Percentiles rank a stretch among this genome's conserved stretches.
Evolutionary conservation across 441 rosid genomes (phyloP).

Genomic region (Mallotus repandus): DNA sequence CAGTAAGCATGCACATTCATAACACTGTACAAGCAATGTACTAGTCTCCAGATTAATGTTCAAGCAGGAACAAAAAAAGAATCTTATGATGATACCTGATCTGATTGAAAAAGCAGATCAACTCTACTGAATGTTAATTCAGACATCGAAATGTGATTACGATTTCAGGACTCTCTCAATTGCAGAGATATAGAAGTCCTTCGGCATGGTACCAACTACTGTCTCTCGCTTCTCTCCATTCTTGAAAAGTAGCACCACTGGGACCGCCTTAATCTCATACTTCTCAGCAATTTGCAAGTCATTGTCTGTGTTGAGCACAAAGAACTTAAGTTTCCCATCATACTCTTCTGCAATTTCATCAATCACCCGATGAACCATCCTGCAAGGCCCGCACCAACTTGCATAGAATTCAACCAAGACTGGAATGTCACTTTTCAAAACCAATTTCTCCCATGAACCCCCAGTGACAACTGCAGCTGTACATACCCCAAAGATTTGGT

Average conservation of each 20-base stretch:
- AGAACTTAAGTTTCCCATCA: slow-evolving; percentile 67
- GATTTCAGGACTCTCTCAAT: slow-evolving; percentile 74
- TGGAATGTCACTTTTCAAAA: slow-evolving; percentile 60
- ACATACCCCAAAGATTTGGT: slow-evolving; percentile 12
- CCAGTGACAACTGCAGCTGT: slow-evolving; percentile 55
- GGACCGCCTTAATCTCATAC: slow-evolving; percentile 80
- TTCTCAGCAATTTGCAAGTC: slow-evolving; percentile 65
- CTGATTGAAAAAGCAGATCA: background rate
- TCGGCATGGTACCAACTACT: slow-evolving; percentile 92
- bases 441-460: slow-evolving; percentile 61
- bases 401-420: slow-evolving; percentile 91
- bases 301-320: slow-evolving; percentile 63
- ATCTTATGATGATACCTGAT: background rate
- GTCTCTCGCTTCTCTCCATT: slow-evolving; percentile 76
- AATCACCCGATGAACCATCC: slow-evolving; percentile 83
- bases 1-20: slow-evolving; percentile 5
- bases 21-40: slow-evolving; percentile 28
- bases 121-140: slow-evolving; percentile 3
- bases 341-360: slow-evolving; percentile 82
- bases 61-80: background rate
- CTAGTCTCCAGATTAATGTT: slow-evolving; percentile 6
- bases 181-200: slow-evolving; percentile 84
- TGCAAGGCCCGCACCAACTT: slow-evolving; percentile 97
- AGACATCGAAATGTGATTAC: slow-evolving; percentile 27
- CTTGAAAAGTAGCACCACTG: slow-evolving; percentile 83